Conservation (phyloP, 257 asterid genomes). For the Ballota nigra region DNA sequence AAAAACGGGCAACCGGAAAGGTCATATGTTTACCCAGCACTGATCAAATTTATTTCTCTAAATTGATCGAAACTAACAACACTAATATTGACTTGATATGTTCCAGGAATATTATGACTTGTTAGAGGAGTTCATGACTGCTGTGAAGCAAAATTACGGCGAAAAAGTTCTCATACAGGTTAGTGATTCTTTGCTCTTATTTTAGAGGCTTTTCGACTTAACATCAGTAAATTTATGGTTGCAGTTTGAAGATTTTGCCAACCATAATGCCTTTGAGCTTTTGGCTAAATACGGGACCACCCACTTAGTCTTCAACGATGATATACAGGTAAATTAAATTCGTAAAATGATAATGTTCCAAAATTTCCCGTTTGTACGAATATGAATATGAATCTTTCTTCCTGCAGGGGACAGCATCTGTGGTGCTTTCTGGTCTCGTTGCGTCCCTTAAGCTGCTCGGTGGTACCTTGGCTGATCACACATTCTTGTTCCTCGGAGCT, state of each 20-base stretch:
- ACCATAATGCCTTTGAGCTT: conserved; percentile 94
- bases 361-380: neutral
- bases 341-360: neutral
- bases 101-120: conserved; percentile 80
- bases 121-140: conserved; percentile 84
- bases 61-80: neutral
- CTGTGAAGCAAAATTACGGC: conserved; percentile 90
- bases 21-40: conserved; percentile 29
- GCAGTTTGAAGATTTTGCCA: conserved; percentile 94
- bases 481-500: conserved; percentile 94
- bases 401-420: conserved; percentile 92
- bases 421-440: conserved; percentile 88
- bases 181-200: conserved; percentile 11
- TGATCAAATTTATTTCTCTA: neutral
- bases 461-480: conserved; percentile 82
- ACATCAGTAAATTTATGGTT: conserved; percentile 20
- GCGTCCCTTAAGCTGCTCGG: conserved; percentile 88
- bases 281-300: conserved; percentile 90
- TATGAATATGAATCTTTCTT: conserved; percentile 15
- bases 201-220: neutral
- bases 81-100: conserved; percentile 2
- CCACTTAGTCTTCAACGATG: conserved; percentile 90
- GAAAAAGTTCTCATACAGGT: conserved; percentile 97
- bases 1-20: conserved; percentile 82
- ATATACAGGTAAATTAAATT: conserved; percentile 63